Evolutionary conservation across 768 basidiomycete genomes (phyloP).

Genomic region (Gymnopilus dilepis): DNA sequence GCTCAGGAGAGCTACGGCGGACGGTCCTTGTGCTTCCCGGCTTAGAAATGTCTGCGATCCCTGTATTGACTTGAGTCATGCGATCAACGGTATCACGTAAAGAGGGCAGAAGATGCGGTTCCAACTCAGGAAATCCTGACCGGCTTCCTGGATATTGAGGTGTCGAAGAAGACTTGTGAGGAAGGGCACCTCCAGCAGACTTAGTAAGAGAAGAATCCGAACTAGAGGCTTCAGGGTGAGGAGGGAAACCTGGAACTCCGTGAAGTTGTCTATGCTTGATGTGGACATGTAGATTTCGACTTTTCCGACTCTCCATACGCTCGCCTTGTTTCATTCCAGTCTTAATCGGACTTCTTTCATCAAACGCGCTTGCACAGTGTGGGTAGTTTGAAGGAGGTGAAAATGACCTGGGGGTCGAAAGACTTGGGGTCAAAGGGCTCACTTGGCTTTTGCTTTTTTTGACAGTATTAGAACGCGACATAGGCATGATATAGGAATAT

Average conservation of each 20-base stretch:
- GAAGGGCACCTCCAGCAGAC: slow-evolving; percentile 13
- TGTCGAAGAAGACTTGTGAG: slow-evolving; percentile 10
- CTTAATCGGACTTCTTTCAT: slow-evolving; percentile 16
- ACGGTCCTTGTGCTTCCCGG: slow-evolving; percentile 1
- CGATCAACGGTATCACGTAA: slow-evolving; percentile 74
- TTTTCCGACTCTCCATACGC: neutral
- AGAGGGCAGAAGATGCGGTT: slow-evolving; percentile 70
- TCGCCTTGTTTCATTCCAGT: neutral
- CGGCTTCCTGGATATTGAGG: slow-evolving; percentile 48
- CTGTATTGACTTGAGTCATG: slow-evolving; percentile 65
- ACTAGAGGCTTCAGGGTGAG: neutral
- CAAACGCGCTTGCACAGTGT: slow-evolving; percentile 50
- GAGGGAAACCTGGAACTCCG: neutral
- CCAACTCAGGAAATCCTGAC: slow-evolving; percentile 61
- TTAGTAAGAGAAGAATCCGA: slow-evolving; percentile 18
- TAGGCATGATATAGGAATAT: slow-evolving; percentile 7
- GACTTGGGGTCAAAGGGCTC: slow-evolving; percentile 32
- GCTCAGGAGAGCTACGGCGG: slow-evolving; percentile 17
- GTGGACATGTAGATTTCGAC: neutral
- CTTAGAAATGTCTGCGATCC: neutral
- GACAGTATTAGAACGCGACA: slow-evolving; percentile 23
- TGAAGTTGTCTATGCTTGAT: neutral
- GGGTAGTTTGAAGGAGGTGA: slow-evolving; percentile 63
- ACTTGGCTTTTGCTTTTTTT: slow-evolving; percentile 49
- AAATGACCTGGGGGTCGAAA: slow-evolving; percentile 43